Conservation (phyloP, 2,329 filamentous ascomycete genomes). For the Alternaria hordeiaustralica region DNA sequence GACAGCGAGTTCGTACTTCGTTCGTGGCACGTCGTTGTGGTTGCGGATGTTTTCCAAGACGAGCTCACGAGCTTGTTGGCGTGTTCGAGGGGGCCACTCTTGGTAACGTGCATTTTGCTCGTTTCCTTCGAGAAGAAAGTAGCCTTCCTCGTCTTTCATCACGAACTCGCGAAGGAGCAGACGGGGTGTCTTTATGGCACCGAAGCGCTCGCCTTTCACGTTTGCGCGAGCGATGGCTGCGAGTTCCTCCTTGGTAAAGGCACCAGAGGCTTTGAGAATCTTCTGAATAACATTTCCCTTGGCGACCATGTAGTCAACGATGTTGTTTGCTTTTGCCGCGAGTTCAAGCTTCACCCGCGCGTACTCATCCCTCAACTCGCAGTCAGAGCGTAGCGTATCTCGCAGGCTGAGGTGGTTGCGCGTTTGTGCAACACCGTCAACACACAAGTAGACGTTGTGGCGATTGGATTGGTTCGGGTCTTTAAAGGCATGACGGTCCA, state of each 20-base stretch:
- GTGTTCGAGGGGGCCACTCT: conserved; percentile 29
- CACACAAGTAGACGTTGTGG: conserved; percentile 48
- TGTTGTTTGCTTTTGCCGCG: conserved; percentile 23
- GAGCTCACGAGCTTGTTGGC: conserved; percentile 24
- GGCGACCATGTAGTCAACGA: conserved; percentile 29
- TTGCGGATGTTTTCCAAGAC: conserved; percentile 27
- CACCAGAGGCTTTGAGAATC: conserved; percentile 21
- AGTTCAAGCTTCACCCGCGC: conserved; percentile 29
- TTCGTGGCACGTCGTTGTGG: conserved; percentile 20
- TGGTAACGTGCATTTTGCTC: conserved; percentile 39
- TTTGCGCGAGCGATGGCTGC: conserved; percentile 24
- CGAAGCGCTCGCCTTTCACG: conserved; percentile 18
- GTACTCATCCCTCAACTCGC: conserved; percentile 41
- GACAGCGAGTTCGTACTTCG: conserved; percentile 40
- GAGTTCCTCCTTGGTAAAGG: conserved; percentile 28
- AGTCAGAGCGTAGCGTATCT: conserved; percentile 42
- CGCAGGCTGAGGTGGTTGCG: conserved; percentile 50
- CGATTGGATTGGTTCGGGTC: conserved; percentile 34
- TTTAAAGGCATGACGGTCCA: conserved; percentile 45
- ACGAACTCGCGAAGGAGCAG: conserved; percentile 38
- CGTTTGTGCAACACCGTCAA: conserved; percentile 42
- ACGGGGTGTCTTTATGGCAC: conserved; percentile 28
- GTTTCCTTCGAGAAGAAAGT: conserved; percentile 33
- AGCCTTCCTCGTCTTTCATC: conserved; percentile 24
- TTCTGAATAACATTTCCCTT: conserved; percentile 30